These are phyloP conservation scores for Schwanniomyces sp. DNA, from an alignment of 805 yeast species.

Conservation along the genomic window DNA sequence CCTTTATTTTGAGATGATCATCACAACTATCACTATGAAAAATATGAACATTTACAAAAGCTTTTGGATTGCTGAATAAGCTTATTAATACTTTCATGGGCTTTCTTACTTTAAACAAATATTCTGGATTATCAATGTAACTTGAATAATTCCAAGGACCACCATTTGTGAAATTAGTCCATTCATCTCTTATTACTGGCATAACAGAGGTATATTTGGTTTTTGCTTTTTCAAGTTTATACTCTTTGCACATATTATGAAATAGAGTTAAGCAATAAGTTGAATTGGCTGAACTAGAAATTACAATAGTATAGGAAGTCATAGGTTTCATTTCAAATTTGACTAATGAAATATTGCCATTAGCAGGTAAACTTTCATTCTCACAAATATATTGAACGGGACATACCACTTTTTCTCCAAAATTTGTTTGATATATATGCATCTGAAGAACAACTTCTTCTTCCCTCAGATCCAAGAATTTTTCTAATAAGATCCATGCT, in stretches of 20 bases:
- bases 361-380: conserved; percentile 27
- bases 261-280: conserved; percentile 25
- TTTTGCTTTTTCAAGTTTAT: conserved; percentile 28
- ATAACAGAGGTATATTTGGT: conserved; percentile 15
- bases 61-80: conserved; percentile 19
- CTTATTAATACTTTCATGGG: conserved; percentile 17
- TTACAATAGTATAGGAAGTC: conserved; percentile 26
- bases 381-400: conserved; percentile 20
- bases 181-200: conserved; percentile 33
- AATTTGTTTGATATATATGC: conserved; percentile 21
- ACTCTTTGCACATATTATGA: conserved; percentile 25
- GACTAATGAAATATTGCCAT: conserved; percentile 34
- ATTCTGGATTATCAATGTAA: conserved; percentile 59
- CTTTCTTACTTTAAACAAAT: conserved; percentile 20
- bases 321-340: conserved; percentile 27
- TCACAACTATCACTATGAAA: conserved; percentile 37
- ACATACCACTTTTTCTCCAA: conserved; percentile 29
- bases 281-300: conserved; percentile 16
- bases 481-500: conserved; percentile 52
- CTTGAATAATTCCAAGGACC: conserved; percentile 53
- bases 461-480: conserved; percentile 33
- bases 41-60: conserved; percentile 42
- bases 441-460: conserved; percentile 9
- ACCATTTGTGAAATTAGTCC: conserved; percentile 49
- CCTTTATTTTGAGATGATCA: conserved; percentile 13